Evolutionary conservation across 345 rosid species (phyloP), one percentile per base, ranked within the genome.

Genomic region (Iberis pinnata): DNA sequence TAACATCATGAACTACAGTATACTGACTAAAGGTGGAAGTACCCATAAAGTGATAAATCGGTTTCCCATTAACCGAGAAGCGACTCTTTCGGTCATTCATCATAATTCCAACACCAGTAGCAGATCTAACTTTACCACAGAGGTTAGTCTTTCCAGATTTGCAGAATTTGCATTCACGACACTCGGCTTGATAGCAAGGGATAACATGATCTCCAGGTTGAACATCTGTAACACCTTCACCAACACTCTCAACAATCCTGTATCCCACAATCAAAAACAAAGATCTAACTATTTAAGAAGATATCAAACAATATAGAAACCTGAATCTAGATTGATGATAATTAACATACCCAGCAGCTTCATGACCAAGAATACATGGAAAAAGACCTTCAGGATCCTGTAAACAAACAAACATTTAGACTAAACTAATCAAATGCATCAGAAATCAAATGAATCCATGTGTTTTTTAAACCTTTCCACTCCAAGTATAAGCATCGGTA

Each of bases 181-280:
- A 93, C 73, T 93, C 99, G n/a, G 99, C 99, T 65, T 92, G 96
- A 68, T 92, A 92, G 67, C 97, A 88, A 32, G 98, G 97, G 50
- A 92, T 92, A 10, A 92, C 98, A 69, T 83, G 98, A 33, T 92
- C 98, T 54, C 98, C 97, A 3, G 90, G 70, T 61, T 81, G 82
- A 73, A 92, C 96, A 54, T 81, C 95, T 1, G 86, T 82, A 9
- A 88, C 97, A 8, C 97, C 97, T 80, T 85, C 97, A 54, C 98
- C 98, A 58, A 92, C 93, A 69, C 97, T 88, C 76, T 92, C 97
- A 18, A 92, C 97, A 66, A 88, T 72, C 72, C 97, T 85, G 70
- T 27, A 35, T 33, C 40, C 65, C 61, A 4, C n/a, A n/a, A n/a
- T n/a, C n/a, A 7, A 24, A 33, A 10, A 20, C 7, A 32, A 56